phyloP scores from a whole-genome alignment of 1,284 basidiomycete genomes.

The Anthracocystis walkeri region DNA sequence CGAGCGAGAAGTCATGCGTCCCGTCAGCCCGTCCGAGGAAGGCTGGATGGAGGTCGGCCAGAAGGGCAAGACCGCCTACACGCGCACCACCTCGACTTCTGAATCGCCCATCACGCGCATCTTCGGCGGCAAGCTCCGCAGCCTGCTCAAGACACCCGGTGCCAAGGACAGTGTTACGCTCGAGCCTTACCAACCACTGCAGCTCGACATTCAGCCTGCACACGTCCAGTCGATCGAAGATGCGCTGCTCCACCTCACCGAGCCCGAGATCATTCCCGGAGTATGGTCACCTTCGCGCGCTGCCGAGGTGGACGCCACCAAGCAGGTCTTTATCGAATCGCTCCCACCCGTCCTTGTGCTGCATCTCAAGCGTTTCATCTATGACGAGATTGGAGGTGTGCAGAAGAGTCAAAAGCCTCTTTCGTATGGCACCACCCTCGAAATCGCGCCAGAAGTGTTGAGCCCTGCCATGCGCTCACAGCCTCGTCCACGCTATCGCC shows the following conservation, averaged over 20 bases:
- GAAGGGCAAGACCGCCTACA: conserved; percentile 85
- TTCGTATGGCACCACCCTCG: conserved; percentile 81
- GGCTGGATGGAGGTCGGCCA: conserved; percentile 93
- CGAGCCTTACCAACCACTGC: conserved; percentile 90
- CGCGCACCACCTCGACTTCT: conserved; percentile 80
- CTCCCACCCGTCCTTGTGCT: conserved; percentile 88
- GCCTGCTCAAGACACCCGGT: conserved; percentile 82
- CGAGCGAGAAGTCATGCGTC: conserved; percentile 71
- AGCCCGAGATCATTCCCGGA: conserved; percentile 84
- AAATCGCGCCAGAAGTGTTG: conserved; percentile 73
- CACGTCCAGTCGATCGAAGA: conserved; percentile 84
- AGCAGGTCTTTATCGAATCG: conserved; percentile 86
- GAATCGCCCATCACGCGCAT: conserved; percentile 91
- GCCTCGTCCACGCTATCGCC: conserved; percentile 78
- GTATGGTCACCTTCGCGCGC: conserved; percentile 71
- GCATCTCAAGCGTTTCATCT: conserved; percentile 92
- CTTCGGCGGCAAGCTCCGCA: conserved; percentile 94
- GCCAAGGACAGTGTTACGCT: conserved; percentile 86
- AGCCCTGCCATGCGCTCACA: conserved; percentile 51
- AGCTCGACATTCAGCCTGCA: conserved; percentile 83
- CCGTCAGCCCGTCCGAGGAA: conserved; percentile 61
- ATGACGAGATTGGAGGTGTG: conserved; percentile 84
- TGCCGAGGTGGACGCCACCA: conserved; percentile 80
- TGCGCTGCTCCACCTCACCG: conserved; percentile 82
- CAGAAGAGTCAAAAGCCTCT: conserved; percentile 88